Conservation (phyloP, 23 red algal genomes). For the Gracilaria caudata region DNA sequence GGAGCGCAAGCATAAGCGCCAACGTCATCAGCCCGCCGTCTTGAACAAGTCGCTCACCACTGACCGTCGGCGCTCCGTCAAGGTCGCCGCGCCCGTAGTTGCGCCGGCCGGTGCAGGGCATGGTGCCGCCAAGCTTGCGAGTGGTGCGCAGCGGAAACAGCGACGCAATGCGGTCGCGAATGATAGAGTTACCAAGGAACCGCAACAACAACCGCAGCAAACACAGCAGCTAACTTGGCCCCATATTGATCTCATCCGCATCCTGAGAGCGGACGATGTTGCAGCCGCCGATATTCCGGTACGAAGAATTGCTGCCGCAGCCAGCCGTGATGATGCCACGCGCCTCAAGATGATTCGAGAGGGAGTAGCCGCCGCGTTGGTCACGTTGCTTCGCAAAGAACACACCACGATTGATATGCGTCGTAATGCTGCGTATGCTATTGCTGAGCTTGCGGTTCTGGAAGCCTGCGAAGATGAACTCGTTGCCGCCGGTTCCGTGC, state of each 20-base stretch:
- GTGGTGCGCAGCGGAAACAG: neutral
- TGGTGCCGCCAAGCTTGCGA: neutral
- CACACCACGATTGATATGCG: slow-evolving; percentile 60
- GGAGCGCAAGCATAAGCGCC: slow-evolving; percentile 17
- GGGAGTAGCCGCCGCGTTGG: slow-evolving; percentile 41
- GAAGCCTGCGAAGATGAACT: slow-evolving; percentile 53
- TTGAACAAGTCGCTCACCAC: slow-evolving; percentile 51
- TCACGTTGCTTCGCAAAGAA: slow-evolving; percentile 35
- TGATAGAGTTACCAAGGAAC: neutral
- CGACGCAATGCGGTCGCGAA: neutral
- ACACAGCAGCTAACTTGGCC: slow-evolving; percentile 36
- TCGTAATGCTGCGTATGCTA: slow-evolving; percentile 47
- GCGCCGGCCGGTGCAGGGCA: neutral
- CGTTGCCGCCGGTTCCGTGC: slow-evolving; percentile 47
- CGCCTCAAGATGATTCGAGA: slow-evolving; percentile 58
- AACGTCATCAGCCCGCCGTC: slow-evolving; percentile 35
- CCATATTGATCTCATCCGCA: slow-evolving; percentile 33
- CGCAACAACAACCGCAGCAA: neutral
- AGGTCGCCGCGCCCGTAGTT: slow-evolving; percentile 42
- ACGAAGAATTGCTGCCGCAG: slow-evolving; percentile 51
- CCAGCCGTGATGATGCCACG: slow-evolving; percentile 45
- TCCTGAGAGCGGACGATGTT: slow-evolving; percentile 32
- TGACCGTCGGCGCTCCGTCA: slow-evolving; percentile 46
- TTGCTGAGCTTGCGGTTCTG: slow-evolving; percentile 43
- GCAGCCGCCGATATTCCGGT: slow-evolving; percentile 40